Conservation (phyloP, 148 eudicot species). For the Cornus florida region DNA sequence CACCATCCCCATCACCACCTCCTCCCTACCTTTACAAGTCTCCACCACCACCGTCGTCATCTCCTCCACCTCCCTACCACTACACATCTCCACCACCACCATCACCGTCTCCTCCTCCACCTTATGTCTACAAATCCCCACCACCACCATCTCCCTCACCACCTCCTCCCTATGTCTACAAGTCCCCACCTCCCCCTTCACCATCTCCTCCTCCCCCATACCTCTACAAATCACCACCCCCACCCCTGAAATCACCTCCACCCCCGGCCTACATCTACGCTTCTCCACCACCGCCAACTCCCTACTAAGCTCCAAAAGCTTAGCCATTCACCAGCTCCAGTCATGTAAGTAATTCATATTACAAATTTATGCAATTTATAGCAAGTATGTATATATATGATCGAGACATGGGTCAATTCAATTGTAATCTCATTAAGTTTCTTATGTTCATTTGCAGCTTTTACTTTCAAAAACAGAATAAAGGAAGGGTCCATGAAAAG, state of each 20-base stretch:
- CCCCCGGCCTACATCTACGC: slow-evolving; percentile 36
- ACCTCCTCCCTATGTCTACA: slow-evolving; percentile 19
- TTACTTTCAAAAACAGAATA: slow-evolving; percentile 13
- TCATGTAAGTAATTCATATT: slow-evolving; percentile 21
- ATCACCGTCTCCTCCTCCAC: too few species aligned
- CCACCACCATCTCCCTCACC: slow-evolving; percentile 28
- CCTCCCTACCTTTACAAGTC: slow-evolving; percentile 29
- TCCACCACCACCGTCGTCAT: slow-evolving; percentile 24
- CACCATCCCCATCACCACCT: slow-evolving; percentile 13
- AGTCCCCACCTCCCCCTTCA: slow-evolving; percentile 34
- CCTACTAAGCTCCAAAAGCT: slow-evolving; percentile 27
- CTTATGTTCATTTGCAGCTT: slow-evolving; percentile 19
- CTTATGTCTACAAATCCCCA: slow-evolving; percentile 20
- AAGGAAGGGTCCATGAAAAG: slow-evolving; percentile 20
- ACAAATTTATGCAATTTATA: not conserved
- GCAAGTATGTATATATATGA: too few species aligned
- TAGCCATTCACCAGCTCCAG: slow-evolving; percentile 2
- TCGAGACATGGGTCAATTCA: not conserved
- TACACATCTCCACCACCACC: slow-evolving; percentile 48
- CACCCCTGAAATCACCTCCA: slow-evolving; percentile 19
- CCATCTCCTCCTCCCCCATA: slow-evolving; percentile 25
- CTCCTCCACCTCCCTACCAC: slow-evolving; percentile 20
- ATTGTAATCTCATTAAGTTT: not conserved
- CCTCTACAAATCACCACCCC: slow-evolving; percentile 24
- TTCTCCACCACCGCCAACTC: slow-evolving; percentile 50